Conservation (phyloP, 192 early-diverging fungal genomes). For the Podila epigama region DNA sequence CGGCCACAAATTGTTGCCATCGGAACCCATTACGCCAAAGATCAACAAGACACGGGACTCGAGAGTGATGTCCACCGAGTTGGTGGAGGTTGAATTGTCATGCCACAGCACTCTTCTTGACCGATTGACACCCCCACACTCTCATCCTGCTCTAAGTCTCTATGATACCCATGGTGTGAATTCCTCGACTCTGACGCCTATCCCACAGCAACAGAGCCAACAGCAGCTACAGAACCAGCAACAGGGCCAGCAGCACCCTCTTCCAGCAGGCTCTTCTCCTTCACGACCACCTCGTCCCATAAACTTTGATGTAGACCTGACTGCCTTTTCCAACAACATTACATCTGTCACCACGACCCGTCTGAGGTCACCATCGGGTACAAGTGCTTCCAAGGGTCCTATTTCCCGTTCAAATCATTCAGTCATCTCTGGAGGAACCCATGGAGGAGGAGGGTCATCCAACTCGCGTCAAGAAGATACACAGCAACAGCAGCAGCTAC, state of each 20-base stretch:
- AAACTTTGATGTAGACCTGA: background rate
- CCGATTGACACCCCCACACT: constrained; percentile 3
- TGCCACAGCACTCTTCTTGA: no score
- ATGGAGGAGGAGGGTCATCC: no score
- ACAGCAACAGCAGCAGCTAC: no score
- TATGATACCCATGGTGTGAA: constrained; percentile 20
- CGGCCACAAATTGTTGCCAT: constrained; percentile 11
- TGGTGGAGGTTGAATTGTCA: no score
- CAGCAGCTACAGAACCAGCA: no score
- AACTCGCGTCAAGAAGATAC: no score
- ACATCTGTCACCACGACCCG: background rate
- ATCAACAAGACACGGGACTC: background rate
- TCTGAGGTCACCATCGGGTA: no score
- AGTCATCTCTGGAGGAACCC: no score
- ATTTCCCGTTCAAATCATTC: no score
- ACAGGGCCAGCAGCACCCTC: no score
- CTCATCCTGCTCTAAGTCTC: constrained; percentile 17
- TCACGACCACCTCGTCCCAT: background rate
- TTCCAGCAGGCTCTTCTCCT: background rate
- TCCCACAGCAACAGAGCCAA: constrained; percentile 3
- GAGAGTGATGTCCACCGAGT: background rate
- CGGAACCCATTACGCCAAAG: constrained; percentile 21
- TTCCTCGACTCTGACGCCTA: background rate
- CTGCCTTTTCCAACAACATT: background rate
- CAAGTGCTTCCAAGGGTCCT: background rate